These are phyloP conservation scores for Cytospora paraplurivora DNA, from an alignment of 2,329 filamentous ascomycete genomes.

Conservation along the genomic window DNA sequence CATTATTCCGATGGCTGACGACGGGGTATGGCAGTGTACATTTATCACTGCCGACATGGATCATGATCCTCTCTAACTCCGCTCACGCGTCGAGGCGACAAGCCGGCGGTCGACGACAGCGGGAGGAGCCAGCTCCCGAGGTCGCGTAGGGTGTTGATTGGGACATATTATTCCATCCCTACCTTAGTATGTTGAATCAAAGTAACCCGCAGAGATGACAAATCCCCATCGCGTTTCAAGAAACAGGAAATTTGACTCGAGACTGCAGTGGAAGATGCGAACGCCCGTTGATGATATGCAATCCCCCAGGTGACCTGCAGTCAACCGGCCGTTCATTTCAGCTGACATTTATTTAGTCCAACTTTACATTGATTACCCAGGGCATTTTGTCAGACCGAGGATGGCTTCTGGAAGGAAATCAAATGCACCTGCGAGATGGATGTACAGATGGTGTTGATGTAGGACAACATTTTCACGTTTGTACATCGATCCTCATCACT, in stretches of 20 bases:
- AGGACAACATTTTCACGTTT: constrained; percentile 9
- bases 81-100: background rate
- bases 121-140: background rate
- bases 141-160: background rate
- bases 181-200: background rate
- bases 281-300: constrained; percentile 9
- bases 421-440: constrained; percentile 11
- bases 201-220: background rate
- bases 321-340: constrained; percentile 4
- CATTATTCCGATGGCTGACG: no score
- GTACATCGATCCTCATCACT: background rate
- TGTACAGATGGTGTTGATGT: background rate
- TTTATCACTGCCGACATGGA: background rate
- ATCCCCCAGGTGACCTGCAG: constrained; percentile 14
- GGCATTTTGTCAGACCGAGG: background rate
- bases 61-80: background rate
- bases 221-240: background rate
- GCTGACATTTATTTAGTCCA: constrained; percentile 11
- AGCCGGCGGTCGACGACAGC: background rate
- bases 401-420: constrained; percentile 21
- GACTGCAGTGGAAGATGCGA: constrained; percentile 6
- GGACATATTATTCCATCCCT: background rate
- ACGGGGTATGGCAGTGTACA: background rate
- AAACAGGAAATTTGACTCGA: constrained; percentile 3
- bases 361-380: background rate